These are phyloP conservation scores for Corchorus capsularis DNA, from an alignment of 345 rosid genomes.

Conservation along the genomic window DNA sequence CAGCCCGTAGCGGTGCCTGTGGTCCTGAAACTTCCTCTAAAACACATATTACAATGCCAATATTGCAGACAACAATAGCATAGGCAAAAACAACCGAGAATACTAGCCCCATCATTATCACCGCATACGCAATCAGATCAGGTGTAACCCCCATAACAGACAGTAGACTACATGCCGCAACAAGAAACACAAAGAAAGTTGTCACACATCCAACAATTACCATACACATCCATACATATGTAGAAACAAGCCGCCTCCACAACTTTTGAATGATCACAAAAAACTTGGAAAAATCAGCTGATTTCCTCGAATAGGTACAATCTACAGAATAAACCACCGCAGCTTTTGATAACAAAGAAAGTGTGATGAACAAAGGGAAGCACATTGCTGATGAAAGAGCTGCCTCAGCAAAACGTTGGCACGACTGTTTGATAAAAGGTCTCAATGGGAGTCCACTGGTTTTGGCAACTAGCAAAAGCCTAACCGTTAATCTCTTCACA, in stretches of 20 bases:
- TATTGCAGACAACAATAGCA: conserved; percentile 67
- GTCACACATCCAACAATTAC: conserved; percentile 65
- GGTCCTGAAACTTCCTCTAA: conserved; percentile 89
- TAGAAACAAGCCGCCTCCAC: conserved; percentile 66
- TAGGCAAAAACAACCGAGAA: conserved; percentile 88
- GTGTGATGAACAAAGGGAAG: conserved; percentile 73
- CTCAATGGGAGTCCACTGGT: conserved; percentile 73
- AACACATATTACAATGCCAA: conserved; percentile 68
- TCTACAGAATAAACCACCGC: conserved; percentile 84
- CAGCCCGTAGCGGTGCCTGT: conserved; percentile 64
- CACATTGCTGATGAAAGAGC: conserved; percentile 66
- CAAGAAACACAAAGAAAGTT: conserved; percentile 62
- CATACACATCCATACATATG: conserved; percentile 71
- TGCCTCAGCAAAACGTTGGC: conserved; percentile 68
- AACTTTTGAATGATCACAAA: conserved; percentile 45
- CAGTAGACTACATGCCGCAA: conserved; percentile 52
- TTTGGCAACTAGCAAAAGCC: conserved; percentile 66
- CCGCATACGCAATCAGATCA: conserved; percentile 57
- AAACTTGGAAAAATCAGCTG: conserved; percentile 52
- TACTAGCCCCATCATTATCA: conserved; percentile 51
- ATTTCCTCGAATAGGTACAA: conserved; percentile 67
- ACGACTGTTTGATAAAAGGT: conserved; percentile 62
- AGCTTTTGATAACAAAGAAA: conserved; percentile 64
- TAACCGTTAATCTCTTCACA: conserved; percentile 55
- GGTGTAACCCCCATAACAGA: conserved; percentile 57